Base-by-base conservation (phyloP, 148 eudicot species). In the Rhododendron henanense region DNA sequence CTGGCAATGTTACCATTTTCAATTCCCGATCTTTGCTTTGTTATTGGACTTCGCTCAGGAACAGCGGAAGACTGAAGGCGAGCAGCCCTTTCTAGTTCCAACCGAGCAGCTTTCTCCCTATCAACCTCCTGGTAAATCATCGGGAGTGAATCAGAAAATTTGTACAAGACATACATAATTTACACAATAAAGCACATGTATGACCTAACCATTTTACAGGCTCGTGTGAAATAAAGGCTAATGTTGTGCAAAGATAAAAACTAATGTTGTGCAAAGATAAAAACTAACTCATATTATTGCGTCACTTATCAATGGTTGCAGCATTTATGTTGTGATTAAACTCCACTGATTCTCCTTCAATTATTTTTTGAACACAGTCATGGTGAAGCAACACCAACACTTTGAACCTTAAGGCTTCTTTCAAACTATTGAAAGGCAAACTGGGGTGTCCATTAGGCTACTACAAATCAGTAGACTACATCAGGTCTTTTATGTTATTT, bases 61-160 rank as follows among this genome's bases (percentile, higher is more conserved):
- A 83, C 87, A 81, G 86, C 53, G 85, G 95, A 88, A 85, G 94
- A 74, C 86, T 92, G 96, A 87, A 84, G 91, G 83, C 85, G 92
- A 85, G 94, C 90, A 87, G 94, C 82, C 90, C 92, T 93, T 90
- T 96, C 98, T 87, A 92, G 89, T 53, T 96, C 98, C 91, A 88
- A 84, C 83, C 94, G 93, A 85, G 95, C 96, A 88, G 93, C 89
- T 89, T 92, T 96, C 89, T 96, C 99, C 86, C 90, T 91, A 79
- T 94, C 98, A 84, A 95, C 69, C 87, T 96, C 99, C 99, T 96
- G 90, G 83, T 45, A 83, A 81, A 78, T 63, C 75, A 81, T 71
- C 0, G 44, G n/a, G 67, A 85, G 13, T 19, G 19, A 65, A 9
- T 63, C 1, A 84, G 51, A 41, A 84, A 83, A 83, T 53, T 81